Evolutionary conservation across 1,139 yeast genomes (phyloP), one percentile per base, ranked within the genome.

Genomic region (Candida pseudoviswanathii): DNA sequence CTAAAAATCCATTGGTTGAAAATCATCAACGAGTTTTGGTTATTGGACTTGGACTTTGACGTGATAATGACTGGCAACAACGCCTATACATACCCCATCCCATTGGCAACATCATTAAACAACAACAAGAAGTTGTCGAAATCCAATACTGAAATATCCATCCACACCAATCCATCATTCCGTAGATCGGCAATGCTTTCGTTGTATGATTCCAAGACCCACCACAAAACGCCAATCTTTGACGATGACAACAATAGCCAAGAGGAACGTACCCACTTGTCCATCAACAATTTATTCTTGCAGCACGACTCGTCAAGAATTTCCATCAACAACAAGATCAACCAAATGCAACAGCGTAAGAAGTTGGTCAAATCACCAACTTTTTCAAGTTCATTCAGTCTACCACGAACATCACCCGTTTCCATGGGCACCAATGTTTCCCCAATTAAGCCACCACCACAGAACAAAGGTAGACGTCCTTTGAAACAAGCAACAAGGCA

Each of bases 181-280:
- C 70, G 85, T 59, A 69, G 85, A 48, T 78, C 82, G 36, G 83
- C 82, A 3, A 78, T 81, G 74, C 67, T 81, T 46, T 78, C 82
- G 4, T 66, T 81, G 52, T 76, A 80, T 55, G 84, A 80, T 52
- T 65, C 66, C 51, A 64, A 63, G 44, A 60, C 65, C 34, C 69
- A 68, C 59, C 68, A 70, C 58, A 66, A 73, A 61, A 65, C 73
- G 53, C 57, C 73, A n/a, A 66, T 73, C 2, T 62, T 63, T 50
- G 73, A 71, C 48, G 73, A 71, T 43, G 64, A 54, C 8, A 42
- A 55, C 58, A 43, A 56, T 55, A 40, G 64, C 50, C 54, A 52
- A 46, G 64, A 64, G 32, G 76, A 72, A 54, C 71, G 67, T 53
- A 77, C 78, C 5, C 78, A 73, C 55, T 63, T 67, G 50, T 73